phyloP scores from a whole-genome alignment of 2,329 filamentous ascomycete species.

The Botrytis porri region DNA sequence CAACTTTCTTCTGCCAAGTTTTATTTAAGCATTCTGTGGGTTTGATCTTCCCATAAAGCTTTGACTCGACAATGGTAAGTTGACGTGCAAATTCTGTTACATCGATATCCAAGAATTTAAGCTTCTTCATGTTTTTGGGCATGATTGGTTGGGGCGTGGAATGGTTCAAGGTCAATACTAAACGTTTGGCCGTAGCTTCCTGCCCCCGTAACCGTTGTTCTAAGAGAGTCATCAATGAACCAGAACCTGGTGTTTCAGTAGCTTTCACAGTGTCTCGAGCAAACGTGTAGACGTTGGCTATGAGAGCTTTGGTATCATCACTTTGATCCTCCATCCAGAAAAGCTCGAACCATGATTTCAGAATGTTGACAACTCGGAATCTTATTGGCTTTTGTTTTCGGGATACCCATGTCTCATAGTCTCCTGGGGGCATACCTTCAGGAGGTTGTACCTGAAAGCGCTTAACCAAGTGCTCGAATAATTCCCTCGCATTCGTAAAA shows the following conservation, averaged over 20 bases:
- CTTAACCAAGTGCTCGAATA: constrained; percentile 90
- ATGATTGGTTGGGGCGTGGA: constrained; percentile 85
- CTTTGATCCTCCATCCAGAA: constrained; percentile 98
- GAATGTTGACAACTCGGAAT: constrained; percentile 93
- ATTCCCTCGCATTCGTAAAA: constrained; percentile 84
- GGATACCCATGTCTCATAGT: constrained; percentile 86
- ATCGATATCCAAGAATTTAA: constrained; percentile 98
- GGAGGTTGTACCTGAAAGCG: constrained; percentile 92
- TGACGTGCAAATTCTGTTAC: constrained; percentile 95
- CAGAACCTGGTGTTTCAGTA: constrained; percentile 86
- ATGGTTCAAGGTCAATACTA: constrained; percentile 82
- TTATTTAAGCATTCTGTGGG: constrained; percentile 96
- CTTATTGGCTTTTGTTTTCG: constrained; percentile 94
- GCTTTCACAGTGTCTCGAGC: constrained; percentile 89
- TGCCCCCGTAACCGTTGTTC: constrained; percentile 87
- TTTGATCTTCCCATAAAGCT: constrained; percentile 92
- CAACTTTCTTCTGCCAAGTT: constrained; percentile 96
- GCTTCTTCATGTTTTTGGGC: constrained; percentile 98
- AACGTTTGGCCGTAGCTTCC: constrained; percentile 78
- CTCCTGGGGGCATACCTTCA: constrained; percentile 68
- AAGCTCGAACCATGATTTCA: constrained; percentile 97
- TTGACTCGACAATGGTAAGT: constrained; percentile 93
- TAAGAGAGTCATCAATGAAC: constrained; percentile 77
- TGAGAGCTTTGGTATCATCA: constrained; percentile 77
- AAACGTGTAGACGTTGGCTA: constrained; percentile 86